These are phyloP conservation scores for Colletotrichum destructivum DNA, from an alignment of 2,329 filamentous ascomycete genomes.

Conservation along the genomic window DNA sequence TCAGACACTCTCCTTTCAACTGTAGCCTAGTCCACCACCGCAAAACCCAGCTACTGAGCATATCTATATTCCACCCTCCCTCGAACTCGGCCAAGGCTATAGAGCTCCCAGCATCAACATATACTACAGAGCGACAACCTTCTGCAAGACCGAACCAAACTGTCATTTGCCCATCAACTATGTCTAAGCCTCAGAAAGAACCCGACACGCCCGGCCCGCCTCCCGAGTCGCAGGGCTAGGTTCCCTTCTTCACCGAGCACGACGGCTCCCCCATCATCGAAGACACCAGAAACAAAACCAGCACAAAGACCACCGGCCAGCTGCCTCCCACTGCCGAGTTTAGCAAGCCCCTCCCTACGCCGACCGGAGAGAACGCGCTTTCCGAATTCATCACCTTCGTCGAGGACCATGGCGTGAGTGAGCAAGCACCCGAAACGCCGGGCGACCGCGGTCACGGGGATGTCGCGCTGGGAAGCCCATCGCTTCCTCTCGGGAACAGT, in stretches of 20 bases:
- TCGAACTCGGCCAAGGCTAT: not conserved
- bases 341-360: conserved; percentile 1
- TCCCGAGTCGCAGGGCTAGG: conserved; percentile 20
- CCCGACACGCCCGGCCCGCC: not conserved
- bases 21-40: not conserved
- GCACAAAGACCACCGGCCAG: not conserved
- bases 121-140: not conserved
- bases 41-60: not conserved
- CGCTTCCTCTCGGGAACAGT: too few relatives aligned
- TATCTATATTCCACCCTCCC: not conserved
- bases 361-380: not conserved
- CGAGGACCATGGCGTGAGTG: not conserved
- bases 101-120: not conserved
- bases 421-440: not conserved
- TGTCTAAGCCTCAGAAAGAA: conserved; percentile 11
- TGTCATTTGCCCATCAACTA: not conserved
- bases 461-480: not conserved
- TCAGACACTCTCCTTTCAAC: too few relatives aligned
- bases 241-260: conserved; percentile 35
- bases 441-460: not conserved
- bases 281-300: not conserved
- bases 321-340: not conserved
- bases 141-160: too few relatives aligned
- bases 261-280: conserved; percentile 26
- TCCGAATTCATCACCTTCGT: not conserved